Conservation (phyloP, 2,329 filamentous ascomycete genomes). For the Talaromyces sp. region DNA sequence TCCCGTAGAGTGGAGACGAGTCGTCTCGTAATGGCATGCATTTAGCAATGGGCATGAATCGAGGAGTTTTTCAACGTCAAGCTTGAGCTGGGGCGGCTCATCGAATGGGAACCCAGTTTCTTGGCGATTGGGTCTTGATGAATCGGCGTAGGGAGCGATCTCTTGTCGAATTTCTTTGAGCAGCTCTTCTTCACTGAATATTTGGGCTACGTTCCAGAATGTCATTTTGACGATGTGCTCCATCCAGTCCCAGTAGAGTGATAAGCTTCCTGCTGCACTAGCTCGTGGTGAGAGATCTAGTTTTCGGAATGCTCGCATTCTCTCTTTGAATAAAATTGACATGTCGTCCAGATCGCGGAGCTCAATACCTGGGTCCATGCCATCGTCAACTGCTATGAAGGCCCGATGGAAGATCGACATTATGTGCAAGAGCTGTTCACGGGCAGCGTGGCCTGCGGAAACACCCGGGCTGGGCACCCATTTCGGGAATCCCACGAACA, state of each 20-base stretch:
- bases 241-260: constrained; percentile 59
- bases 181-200: constrained; percentile 47
- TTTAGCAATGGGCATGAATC: constrained; percentile 51
- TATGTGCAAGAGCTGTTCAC: constrained; percentile 44
- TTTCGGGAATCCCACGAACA: constrained; percentile 59
- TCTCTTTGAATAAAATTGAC: constrained; percentile 48
- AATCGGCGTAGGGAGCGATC: constrained; percentile 46
- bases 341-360: constrained; percentile 55
- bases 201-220: constrained; percentile 56
- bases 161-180: constrained; percentile 49
- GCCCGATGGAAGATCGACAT: constrained; percentile 48
- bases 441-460: constrained; percentile 52
- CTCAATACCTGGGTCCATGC: constrained; percentile 44
- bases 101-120: constrained; percentile 47
- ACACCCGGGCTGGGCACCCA: constrained; percentile 58
- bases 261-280: constrained; percentile 48
- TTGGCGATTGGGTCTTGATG: constrained; percentile 38
- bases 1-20: constrained; percentile 48
- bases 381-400: constrained; percentile 46
- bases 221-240: constrained; percentile 56
- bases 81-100: constrained; percentile 46
- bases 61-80: constrained; percentile 46
- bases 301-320: constrained; percentile 45
- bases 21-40: constrained; percentile 50
- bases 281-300: constrained; percentile 40